Conservation (phyloP, 495 filamentous ascomycete species). For the Aspergillus leporis region DNA sequence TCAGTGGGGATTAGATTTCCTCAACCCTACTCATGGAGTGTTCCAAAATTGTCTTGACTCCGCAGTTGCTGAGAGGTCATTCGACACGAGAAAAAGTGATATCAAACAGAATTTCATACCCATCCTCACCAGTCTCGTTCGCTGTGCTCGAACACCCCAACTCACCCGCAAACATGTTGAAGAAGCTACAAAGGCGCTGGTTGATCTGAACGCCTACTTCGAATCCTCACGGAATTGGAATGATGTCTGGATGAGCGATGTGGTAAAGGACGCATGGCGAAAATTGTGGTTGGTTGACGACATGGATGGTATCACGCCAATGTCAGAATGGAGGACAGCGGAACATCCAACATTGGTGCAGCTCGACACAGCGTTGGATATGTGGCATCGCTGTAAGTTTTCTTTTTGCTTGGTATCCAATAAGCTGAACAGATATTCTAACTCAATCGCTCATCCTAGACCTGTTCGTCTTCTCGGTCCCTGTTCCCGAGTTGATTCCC, state of each 20-base stretch:
- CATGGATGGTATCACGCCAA: slow-evolving; percentile 52
- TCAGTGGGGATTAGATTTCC: slow-evolving; percentile 65
- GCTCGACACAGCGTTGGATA: slow-evolving; percentile 56
- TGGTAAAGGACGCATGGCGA: slow-evolving; percentile 60
- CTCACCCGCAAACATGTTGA: slow-evolving; percentile 53
- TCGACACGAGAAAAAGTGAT: slow-evolving; percentile 50
- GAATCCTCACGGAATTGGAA: slow-evolving; percentile 61
- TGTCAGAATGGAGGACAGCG: slow-evolving; percentile 53
- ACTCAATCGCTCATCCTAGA: slow-evolving; percentile 51
- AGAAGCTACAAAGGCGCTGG: slow-evolving; percentile 56
- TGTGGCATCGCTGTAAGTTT: slow-evolving; percentile 55
- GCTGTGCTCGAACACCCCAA: slow-evolving; percentile 52
- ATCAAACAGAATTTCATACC: slow-evolving; percentile 63
- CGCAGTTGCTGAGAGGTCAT: slow-evolving; percentile 55
- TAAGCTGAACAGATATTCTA: slow-evolving; percentile 56
- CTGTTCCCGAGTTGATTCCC: slow-evolving; percentile 62
- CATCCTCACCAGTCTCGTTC: slow-evolving; percentile 58
- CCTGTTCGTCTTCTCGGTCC: slow-evolving; percentile 69
- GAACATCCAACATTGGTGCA: slow-evolving; percentile 59
- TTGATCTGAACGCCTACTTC: slow-evolving; percentile 64
- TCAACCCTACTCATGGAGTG: slow-evolving; percentile 62
- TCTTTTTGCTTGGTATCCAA: slow-evolving; percentile 43
- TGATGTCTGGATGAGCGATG: slow-evolving; percentile 61
- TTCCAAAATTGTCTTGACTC: slow-evolving; percentile 62
- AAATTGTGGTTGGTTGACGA: slow-evolving; percentile 61